Base-by-base conservation (phyloP, 2,329 filamentous ascomycete genomes). In the Fusarium lateritium region DNA sequence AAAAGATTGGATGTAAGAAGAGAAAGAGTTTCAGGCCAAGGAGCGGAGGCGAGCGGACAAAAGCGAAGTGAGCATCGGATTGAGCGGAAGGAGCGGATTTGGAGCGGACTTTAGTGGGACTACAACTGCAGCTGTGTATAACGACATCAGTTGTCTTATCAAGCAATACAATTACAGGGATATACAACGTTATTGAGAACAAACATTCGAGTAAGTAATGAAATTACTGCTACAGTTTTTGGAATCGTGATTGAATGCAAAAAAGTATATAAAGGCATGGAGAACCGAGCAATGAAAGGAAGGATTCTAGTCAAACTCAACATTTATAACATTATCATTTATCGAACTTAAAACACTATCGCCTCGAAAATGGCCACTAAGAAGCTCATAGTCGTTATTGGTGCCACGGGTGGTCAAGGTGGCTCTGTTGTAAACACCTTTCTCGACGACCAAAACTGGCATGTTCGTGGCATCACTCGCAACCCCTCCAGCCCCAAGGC, bases 391-490 rank as follows among this genome's bases (percentile, higher is more conserved):
- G 57, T 44, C 10, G 46, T 62, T 17, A 34, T 47, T 38, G 55
- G 58, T 15, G 58, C 45, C 14, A 62, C 58, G 15, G 58, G 58
- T 10, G 34, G 39, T 4, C 55, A 62, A 45, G 55, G 58, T 31
- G 33, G 39, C n/a, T 56, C 62, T 11, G 47, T 66, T 3, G 17
- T 38, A 10, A 46, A 51, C n/a, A 47, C 45, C 2, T 66, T 66
- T 24, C 36, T 66, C 28, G 22, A 40, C 3, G 50, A 62, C 6
- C 14, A 39, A 17, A 17, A 21, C 38, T 62, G 45, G 56, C 39
- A 22, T 19, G 45, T 66, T 19, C 56, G 50, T 15, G 63, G 46
- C 22, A 44, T 66, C 26, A 43, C 63, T 21, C 45, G 62, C 21
- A 51, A 39, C n/a, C 34, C 40, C 6, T 56, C 31, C 4, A 62